Evolutionary conservation across 2,329 filamentous ascomycete species (phyloP).

Genomic region (Biscogniauxia mediterranea): DNA sequence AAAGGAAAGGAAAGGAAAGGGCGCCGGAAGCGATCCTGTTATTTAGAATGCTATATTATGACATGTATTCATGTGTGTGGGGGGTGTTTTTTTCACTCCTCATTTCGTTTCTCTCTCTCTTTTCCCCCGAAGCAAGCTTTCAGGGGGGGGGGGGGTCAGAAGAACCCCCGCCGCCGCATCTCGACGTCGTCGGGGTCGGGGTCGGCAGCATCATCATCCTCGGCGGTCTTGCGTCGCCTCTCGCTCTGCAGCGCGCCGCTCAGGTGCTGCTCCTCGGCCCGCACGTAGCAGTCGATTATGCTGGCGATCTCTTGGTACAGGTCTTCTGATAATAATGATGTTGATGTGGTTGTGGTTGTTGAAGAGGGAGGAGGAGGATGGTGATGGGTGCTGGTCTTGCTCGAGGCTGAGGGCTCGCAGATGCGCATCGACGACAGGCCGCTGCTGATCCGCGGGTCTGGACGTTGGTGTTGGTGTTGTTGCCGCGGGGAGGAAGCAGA

Average conservation of each 20-base stretch:
- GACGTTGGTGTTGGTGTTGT: no score
- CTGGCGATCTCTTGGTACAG: constrained; percentile 26
- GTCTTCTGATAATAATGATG: constrained; percentile 4
- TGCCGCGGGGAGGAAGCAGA: no score
- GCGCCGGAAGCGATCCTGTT: no score
- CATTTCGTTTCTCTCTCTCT: no score
- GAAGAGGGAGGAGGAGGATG: background rate
- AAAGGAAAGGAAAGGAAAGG: background rate
- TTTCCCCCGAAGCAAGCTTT: no score
- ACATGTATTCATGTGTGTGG: no score
- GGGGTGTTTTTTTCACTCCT: no score
- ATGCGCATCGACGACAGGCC: background rate
- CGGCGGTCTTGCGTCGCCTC: constrained; percentile 12
- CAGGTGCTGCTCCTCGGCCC: constrained; percentile 4
- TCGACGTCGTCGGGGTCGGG: constrained; percentile 16
- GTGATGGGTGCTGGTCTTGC: no score
- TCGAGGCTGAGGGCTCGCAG: background rate
- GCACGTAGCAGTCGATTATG: constrained; percentile 28
- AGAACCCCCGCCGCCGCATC: constrained; percentile 22
- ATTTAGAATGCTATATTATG: no score
- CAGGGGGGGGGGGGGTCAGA: no score
- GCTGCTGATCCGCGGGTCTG: no score
- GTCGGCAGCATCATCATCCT: constrained; percentile 13
- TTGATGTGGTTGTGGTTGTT: background rate
- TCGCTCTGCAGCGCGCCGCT: constrained; percentile 6